Base-by-base conservation (phyloP, 2,329 filamentous ascomycete genomes). In the Colletotrichum shisoi region DNA sequence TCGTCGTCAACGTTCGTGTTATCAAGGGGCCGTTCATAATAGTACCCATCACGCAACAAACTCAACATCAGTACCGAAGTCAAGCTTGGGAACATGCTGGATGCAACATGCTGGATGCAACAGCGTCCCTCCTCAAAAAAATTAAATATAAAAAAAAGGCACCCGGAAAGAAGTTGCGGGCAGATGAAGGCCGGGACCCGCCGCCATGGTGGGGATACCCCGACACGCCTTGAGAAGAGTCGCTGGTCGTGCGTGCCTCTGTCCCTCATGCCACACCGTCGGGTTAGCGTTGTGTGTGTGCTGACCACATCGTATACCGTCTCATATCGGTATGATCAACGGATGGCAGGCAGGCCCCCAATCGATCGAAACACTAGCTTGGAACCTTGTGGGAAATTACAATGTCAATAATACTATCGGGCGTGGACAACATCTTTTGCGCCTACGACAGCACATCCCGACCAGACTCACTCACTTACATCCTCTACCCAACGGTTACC, bases 291-390 rank as follows among this genome's bases (percentile, higher is more conserved):
- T 19, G 11, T 15, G n/a, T 15, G n/a, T 6, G 31, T 9, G 40
- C n/a, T 46, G 17, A 31, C 24, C 40, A 15, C 54, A 21, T 15
- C n/a, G 19, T 37, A 57, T 31, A 12, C 34, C 60, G 53, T 67
- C 60, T 67, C 63, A 42, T 52, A 40, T 15, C 15, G 12, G 63
- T 58, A 58, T 58, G 64, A 63, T 58, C 60, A 57, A 45, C 60
- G 34, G 60, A 67, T 63, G 60, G 19, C 53, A 63, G 53, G 31
- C 45, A 31, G 27, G 27, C 27, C 27, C 12, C 13, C n/a, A n/a
- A 65, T 48, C 27, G 31, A 52, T 45, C 46, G 49, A 63, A 67
- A 67, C 53, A 31, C 48, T 31, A 64, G 48, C 53, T 15, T 40
- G 54, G 17, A 51, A 48, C 61, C 42, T 49, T 56, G 7, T 7